Percentiles rank a stretch among this genome's conserved stretches.
These are phyloP conservation scores for Solanum hybrid DNA, from an alignment of 305 asterid genomes.

Conservation along the genomic window DNA sequence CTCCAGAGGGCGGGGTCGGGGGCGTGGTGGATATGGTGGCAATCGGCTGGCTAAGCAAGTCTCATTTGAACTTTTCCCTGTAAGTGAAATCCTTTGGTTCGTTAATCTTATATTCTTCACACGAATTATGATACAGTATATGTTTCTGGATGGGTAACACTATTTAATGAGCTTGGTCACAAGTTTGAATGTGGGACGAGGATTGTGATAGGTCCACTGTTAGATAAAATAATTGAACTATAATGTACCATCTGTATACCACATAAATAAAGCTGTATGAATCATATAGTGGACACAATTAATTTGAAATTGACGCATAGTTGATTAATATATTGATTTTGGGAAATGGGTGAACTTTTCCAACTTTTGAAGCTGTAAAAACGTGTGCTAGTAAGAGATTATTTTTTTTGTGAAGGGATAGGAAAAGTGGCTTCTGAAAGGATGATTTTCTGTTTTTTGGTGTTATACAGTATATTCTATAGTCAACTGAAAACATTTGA, in stretches of 20 bases:
- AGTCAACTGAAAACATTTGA: neutral
- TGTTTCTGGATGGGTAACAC: neutral
- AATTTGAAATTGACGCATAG: neutral
- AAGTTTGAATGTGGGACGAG: neutral
- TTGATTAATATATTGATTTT: neutral
- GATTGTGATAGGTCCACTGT: neutral
- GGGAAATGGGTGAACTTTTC: neutral
- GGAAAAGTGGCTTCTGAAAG: neutral
- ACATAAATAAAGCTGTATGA: neutral
- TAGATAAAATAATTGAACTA: neutral
- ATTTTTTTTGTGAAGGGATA: neutral
- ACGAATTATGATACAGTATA: neutral
- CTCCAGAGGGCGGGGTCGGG: slow-evolving; percentile 45
- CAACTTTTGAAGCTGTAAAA: neutral
- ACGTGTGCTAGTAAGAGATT: neutral
- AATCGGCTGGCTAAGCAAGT: slow-evolving; percentile 23
- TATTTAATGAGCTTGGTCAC: neutral
- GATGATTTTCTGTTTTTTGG: neutral
- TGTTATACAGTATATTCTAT: neutral
- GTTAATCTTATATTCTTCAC: neutral
- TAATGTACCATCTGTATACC: neutral
- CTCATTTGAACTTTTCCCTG: slow-evolving; percentile 44
- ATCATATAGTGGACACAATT: neutral
- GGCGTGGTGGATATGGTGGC: slow-evolving; percentile 13
- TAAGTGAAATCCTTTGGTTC: slow-evolving; percentile 5